Evolutionary conservation across 345 rosid genomes (phyloP), one percentile per base, ranked within the genome.

Genomic region (Lepidium aucheri): DNA sequence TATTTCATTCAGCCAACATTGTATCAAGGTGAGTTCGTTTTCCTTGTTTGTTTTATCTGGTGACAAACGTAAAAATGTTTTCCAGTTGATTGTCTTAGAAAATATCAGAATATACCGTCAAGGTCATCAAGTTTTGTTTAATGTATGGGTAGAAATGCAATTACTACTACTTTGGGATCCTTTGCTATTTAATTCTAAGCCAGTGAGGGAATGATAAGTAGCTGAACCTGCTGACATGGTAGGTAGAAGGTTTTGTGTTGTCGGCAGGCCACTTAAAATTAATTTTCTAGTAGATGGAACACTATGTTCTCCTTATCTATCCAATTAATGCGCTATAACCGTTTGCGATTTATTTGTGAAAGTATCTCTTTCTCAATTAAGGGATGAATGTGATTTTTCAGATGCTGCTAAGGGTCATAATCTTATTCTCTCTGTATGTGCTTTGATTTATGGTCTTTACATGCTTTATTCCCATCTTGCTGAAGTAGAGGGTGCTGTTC

Each of bases 1-100:
- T 89, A 65, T 95, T 95, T 75, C 99, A 91, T 84, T 84, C 99
- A 42, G 96, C 97, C 70, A 95, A 95, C 80, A 91, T 95, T 70
- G 95, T 95, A 50, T 91, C 97, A 66, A 95, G 99, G 97, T 89
- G 69, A 73, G 67, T 69, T 53, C 33, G 44, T 59, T 52, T 35
- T 78, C 60, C 64, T 63, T 53, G 15, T 68, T 44, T 8, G 45
- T 59, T 50, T 9, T 61, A 51, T 51, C 28, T 4, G 61, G 24
- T 58, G 71, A 16, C 28, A 46, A 51, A 63, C 54, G 22, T 20
- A 1, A 20, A 20, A 20, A 36, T 20, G 53, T 28, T 58, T 39
- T 30, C 41, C 18, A 33, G 14, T 7, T n/a, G 32, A 59, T 44
- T 33, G 44, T 50, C n/a, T 32, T 35, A 41, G 38, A 8, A 22